Percentiles rank a stretch among this genome's conserved stretches.
These are phyloP conservation scores for Mrakia gelida DNA, from an alignment of 768 basidiomycete species.

Conservation along the genomic window DNA sequence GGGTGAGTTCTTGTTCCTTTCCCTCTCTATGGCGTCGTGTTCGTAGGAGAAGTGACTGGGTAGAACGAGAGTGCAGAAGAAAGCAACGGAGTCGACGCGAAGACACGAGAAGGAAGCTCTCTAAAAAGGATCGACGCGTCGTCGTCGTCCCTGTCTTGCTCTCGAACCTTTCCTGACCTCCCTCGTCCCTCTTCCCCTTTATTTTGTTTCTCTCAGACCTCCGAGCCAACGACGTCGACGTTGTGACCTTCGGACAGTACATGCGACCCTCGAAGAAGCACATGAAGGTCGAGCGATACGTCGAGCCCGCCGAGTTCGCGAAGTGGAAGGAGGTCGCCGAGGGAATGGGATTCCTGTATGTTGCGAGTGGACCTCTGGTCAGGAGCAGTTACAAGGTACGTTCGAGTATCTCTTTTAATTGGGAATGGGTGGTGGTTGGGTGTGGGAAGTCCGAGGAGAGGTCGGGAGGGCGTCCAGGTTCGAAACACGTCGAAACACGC, in stretches of 20 bases:
- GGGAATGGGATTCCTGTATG: slow-evolving; percentile 91
- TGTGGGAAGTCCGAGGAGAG: not conserved
- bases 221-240: slow-evolving; percentile 81
- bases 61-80: too few relatives aligned
- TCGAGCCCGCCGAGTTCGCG: slow-evolving; percentile 88
- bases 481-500: not conserved
- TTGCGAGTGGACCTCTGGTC: slow-evolving; percentile 92
- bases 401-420: slow-evolving; percentile 36
- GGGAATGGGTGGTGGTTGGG: not conserved
- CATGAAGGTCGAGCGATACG: slow-evolving; percentile 98
- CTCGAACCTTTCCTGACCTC: not conserved
- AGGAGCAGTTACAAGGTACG: slow-evolving; percentile 91
- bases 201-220: slow-evolving; percentile 58
- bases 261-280: slow-evolving; percentile 99
- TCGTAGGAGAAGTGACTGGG: too few relatives aligned
- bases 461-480: too few relatives aligned
- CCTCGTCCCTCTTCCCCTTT: not conserved
- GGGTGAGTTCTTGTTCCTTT: slow-evolving; percentile 52
- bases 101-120: not conserved
- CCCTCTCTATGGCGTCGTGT: too few relatives aligned
- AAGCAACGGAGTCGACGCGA: too few relatives aligned
- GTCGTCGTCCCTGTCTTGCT: not conserved
- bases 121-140: not conserved
- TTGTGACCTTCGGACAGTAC: slow-evolving; percentile 98
- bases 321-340: slow-evolving; percentile 86